Evolutionary conservation across 371 early-diverging fungal species (phyloP).

Genomic region (Nematocida ironsii): DNA sequence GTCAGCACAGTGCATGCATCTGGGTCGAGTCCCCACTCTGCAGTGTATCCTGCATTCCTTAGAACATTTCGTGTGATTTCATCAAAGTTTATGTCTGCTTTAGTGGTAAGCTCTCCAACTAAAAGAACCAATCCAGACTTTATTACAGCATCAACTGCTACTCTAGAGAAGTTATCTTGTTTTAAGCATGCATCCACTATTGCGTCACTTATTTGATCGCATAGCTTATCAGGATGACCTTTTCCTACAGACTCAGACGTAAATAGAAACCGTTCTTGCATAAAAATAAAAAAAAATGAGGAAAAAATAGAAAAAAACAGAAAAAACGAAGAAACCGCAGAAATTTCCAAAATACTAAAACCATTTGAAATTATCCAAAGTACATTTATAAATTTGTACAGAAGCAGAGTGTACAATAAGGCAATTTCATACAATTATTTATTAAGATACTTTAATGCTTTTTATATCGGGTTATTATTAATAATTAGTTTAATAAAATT

Average conservation of each 20-base stretch:
- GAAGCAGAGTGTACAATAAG: too few relatives aligned
- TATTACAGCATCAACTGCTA: slow-evolving; percentile 96
- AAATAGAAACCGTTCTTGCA: slow-evolving; percentile 76
- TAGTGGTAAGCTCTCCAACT: slow-evolving; percentile 96
- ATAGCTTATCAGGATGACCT: slow-evolving; percentile 98
- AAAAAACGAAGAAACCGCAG: not conserved
- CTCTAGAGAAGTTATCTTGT: slow-evolving; percentile 86
- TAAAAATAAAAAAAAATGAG: slow-evolving; percentile 6
- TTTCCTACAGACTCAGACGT: slow-evolving; percentile 98
- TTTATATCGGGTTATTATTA: too few relatives aligned
- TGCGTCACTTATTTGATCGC: slow-evolving; percentile 95
- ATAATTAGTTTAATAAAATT: too few relatives aligned
- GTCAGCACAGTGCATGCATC: slow-evolving; percentile 96
- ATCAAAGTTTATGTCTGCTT: slow-evolving; percentile 89
- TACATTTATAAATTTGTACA: too few relatives aligned
- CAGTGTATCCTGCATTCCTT: slow-evolving; percentile 94
- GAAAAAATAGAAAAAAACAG: not conserved
- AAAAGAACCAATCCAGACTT: slow-evolving; percentile 99
- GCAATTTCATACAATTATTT: too few relatives aligned
- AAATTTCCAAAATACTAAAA: not conserved
- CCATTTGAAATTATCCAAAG: not conserved
- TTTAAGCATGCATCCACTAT: slow-evolving; percentile 91
- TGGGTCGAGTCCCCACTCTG: slow-evolving; percentile 78
- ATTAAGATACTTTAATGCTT: too few relatives aligned
- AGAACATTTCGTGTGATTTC: slow-evolving; percentile 90